A percentile compares a stretch with the other conserved stretches of the same genome.
These are phyloP conservation scores for Lasiodiplodia citricola DNA, from an alignment of 2,329 filamentous ascomycete species.

Conservation along the genomic window DNA sequence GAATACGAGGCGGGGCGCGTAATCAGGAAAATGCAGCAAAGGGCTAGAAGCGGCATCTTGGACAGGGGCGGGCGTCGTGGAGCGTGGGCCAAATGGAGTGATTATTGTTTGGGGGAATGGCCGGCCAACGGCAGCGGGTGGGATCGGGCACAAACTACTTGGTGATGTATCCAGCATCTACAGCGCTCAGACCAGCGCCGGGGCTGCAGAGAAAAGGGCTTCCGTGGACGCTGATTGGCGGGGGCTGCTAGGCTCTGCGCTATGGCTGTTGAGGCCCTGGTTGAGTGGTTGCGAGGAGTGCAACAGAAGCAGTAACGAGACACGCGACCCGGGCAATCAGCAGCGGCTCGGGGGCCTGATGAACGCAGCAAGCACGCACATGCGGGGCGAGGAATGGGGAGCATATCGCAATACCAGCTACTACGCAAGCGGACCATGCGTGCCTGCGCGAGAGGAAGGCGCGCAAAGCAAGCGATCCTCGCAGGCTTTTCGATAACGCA, in stretches of 20 bases:
- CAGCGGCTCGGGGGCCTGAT: not conserved
- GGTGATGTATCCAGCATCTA: too few relatives aligned
- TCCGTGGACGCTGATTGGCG: not conserved
- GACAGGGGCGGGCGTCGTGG: too few relatives aligned
- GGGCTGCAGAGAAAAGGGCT: too few relatives aligned
- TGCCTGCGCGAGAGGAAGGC: not conserved
- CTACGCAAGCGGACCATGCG: conserved; percentile 9
- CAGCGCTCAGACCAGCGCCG: not conserved
- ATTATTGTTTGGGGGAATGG: too few relatives aligned
- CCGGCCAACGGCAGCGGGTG: too few relatives aligned
- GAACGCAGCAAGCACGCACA: not conserved
- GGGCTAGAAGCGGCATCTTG: not conserved
- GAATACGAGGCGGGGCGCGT: not conserved
- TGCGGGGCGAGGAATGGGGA: conserved; percentile 10
- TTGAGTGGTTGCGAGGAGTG: not conserved
- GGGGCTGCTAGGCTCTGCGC: not conserved
- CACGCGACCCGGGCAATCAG: conserved; percentile 17
- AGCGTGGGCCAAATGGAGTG: too few relatives aligned
- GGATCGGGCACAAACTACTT: too few relatives aligned
- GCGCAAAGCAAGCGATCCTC: not conserved
- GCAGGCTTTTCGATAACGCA: not conserved
- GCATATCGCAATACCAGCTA: not conserved
- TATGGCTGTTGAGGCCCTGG: not conserved
- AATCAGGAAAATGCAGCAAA: not conserved
- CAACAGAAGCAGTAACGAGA: conserved; percentile 16